Evolutionary conservation across 23 red algal species (phyloP), one percentile per base, ranked within the genome.

Genomic region (Chondrus crispus): DNA sequence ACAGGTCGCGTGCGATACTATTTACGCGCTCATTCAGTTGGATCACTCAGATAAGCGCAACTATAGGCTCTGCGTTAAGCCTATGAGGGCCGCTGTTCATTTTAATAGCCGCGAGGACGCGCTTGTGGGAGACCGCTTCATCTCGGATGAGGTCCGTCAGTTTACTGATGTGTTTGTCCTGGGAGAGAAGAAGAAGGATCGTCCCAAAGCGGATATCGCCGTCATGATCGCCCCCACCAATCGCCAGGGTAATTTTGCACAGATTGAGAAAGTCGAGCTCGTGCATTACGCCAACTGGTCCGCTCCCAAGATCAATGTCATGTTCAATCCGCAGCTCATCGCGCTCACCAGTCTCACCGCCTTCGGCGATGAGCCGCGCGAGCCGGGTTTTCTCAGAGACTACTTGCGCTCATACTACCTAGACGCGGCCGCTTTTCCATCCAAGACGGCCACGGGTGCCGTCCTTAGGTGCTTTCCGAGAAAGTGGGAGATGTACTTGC

Each of bases 401-500:
- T 92, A 92, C 24, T 16, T 92, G 24, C 40, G 47, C n/a, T 71
- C 89, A 18, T 92, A 92, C 44, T 92, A 92, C 48, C 57, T 92
- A 8, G 79, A 92, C 77, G 76, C 89, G 9, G 62, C 64, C 11
- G 89, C 79, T 13, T 92, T 68, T 74, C 63, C 64, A 44, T 22
- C 89, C 6, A 82, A 82, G 47, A 43, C 64, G 26, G 89, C 68
- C 30, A 92, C 62, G 16, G 89, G 89, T 7, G 89, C 89, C 43
- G 69, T 92, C 30, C 62, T 92, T 3, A 68, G 77, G 35, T 92
- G 89, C 50, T 92, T 92, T 74, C 89, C 89, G 50, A 82, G 89
- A 37, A 92, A 92, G 53, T 92, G 89, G 89, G 89, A 92, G 44
- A 58, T 84, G 58, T 92, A 92, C 48, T 51, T 92, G 20, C 55